Evolutionary conservation across 331 rosid genomes (phyloP).

Genomic region (Quercus lobata): DNA sequence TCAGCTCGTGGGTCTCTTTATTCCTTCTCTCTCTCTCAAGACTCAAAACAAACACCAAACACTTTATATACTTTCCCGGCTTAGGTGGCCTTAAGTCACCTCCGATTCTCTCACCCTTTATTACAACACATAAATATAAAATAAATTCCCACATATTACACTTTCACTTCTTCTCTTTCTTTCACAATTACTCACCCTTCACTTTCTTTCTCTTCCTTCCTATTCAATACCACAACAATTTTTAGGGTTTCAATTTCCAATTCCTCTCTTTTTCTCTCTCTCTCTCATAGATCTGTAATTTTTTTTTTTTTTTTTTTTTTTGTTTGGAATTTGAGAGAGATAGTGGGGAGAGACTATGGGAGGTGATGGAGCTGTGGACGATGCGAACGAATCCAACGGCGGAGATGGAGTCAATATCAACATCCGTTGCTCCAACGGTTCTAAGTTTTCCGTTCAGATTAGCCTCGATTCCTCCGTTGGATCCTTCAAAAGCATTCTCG

Average conservation of each 20-base stretch:
- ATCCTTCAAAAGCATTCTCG: conserved; percentile 48
- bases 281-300: neutral
- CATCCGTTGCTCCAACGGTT: conserved; percentile 60
- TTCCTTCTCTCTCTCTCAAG: neutral
- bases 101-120: neutral
- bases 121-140: neutral
- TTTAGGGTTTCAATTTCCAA: conserved; percentile 47
- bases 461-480: conserved; percentile 43
- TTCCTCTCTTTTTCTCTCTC: neutral
- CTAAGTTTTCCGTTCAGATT: conserved; percentile 51
- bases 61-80: conserved; percentile 39
- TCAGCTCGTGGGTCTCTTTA: conserved; percentile 11
- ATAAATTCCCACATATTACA: too few species aligned
- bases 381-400: conserved; percentile 21
- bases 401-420: conserved; percentile 44
- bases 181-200: conserved; percentile 14
- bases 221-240: neutral
- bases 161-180: neutral
- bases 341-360: conserved; percentile 45
- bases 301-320: neutral
- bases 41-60: neutral
- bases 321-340: neutral
- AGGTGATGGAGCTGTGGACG: conserved; percentile 48
- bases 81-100: conserved; percentile 29
- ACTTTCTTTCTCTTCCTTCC: conserved; percentile 5